Evolutionary conservation across 768 basidiomycete genomes (phyloP).

Genomic region (Exsudoporus frostii): DNA sequence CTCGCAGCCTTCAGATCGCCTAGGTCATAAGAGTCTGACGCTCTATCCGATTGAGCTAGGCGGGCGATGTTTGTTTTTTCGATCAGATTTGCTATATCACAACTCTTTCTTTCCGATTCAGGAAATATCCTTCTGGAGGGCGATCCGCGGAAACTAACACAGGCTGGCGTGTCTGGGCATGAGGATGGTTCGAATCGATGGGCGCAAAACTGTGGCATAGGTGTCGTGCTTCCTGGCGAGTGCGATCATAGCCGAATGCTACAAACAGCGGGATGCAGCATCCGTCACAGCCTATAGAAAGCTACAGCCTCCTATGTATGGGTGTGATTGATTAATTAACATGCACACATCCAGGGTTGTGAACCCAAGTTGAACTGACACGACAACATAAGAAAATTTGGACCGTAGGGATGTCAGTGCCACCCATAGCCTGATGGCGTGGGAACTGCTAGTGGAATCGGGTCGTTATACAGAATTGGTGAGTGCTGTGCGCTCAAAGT

Average conservation of each 20-base stretch:
- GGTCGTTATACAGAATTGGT: neutral
- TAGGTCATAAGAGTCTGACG: slow-evolving; percentile 57
- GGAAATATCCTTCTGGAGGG: neutral
- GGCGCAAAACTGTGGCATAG: slow-evolving; percentile 27
- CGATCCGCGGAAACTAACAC: neutral
- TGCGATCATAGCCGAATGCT: slow-evolving; percentile 5
- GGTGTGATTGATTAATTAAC: slow-evolving; percentile 20
- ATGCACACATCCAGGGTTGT: slow-evolving; percentile 13
- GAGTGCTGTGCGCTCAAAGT: neutral
- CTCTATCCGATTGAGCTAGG: slow-evolving; percentile 70
- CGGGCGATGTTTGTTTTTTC: slow-evolving; percentile 33
- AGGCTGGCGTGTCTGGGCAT: neutral
- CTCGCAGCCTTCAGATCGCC: slow-evolving; percentile 60
- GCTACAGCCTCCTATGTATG: slow-evolving; percentile 9
- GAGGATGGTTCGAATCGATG: slow-evolving; percentile 6
- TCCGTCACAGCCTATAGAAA: slow-evolving; percentile 13
- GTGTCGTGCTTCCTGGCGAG: slow-evolving; percentile 3
- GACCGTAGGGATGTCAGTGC: neutral
- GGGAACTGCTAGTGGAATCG: neutral
- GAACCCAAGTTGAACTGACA: slow-evolving; percentile 11
- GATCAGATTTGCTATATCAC: no score
- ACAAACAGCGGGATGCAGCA: slow-evolving; percentile 13
- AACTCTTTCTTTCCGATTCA: neutral
- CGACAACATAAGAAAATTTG: neutral
- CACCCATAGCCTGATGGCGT: neutral